A percentile compares a stretch with the other conserved stretches of the same genome.
phyloP scores from a whole-genome alignment of 2,329 filamentous ascomycete species.

The Cladosporium halotolerans region DNA sequence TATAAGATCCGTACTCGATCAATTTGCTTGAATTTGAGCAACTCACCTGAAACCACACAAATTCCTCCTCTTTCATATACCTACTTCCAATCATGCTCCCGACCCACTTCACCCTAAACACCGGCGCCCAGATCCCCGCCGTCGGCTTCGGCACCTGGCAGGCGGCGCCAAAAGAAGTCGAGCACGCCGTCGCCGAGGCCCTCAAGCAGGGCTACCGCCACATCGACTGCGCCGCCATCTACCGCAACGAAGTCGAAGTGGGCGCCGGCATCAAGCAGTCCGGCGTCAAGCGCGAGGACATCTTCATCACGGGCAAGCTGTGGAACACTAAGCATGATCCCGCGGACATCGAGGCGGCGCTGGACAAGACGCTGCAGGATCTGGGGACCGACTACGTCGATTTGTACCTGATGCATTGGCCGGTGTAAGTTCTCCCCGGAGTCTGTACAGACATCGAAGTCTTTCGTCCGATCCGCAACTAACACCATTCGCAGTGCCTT shows the following conservation, averaged over 20 bases:
- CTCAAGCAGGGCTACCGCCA: slow-evolving; percentile 49
- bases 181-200: slow-evolving; percentile 32
- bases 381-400: slow-evolving; percentile 44
- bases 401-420: slow-evolving; percentile 47
- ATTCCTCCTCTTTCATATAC: too few relatives aligned
- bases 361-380: slow-evolving; percentile 34
- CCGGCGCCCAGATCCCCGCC: slow-evolving; percentile 32
- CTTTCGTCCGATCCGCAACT: too few relatives aligned
- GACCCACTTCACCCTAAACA: slow-evolving; percentile 31
- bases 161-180: slow-evolving; percentile 25
- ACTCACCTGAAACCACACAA: too few relatives aligned
- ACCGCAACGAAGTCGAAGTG: slow-evolving; percentile 40
- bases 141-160: slow-evolving; percentile 34
- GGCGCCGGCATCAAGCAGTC: slow-evolving; percentile 35
- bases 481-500: too few relatives aligned
- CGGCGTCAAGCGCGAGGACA: slow-evolving; percentile 24
- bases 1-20: too few relatives aligned
- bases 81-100: not conserved
- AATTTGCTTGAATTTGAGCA: too few relatives aligned
- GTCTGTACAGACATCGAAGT: too few relatives aligned
- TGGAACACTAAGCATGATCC: slow-evolving; percentile 51
- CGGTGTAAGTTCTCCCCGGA: too few relatives aligned
- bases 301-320: slow-evolving; percentile 50
- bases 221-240: slow-evolving; percentile 44
- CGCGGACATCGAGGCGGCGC: slow-evolving; percentile 24